Base-by-base conservation (phyloP, 1,284 basidiomycete genomes). In the Cutaneotrichosporon spelunceum region DNA sequence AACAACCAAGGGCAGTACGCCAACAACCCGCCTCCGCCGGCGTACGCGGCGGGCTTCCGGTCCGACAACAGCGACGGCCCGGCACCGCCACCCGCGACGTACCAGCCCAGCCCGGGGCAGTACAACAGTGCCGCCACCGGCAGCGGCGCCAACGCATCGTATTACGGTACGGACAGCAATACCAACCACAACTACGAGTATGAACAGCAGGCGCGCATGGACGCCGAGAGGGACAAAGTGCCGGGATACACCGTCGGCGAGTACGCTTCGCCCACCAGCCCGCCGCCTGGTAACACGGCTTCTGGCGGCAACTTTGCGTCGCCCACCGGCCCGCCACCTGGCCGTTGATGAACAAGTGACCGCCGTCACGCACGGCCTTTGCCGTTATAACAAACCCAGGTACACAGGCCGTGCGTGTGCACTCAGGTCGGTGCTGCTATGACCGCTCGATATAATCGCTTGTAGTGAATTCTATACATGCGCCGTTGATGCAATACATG, bases 81-180 rank as follows among this genome's bases (percentile, higher is more conserved):
- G 19, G 52, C 52, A 23, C 48, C 69, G 13, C 64, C 71, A 21
- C 59, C 69, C 26, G 63, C 67, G 56, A 67, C 71, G 1, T 79
- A 78, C 60, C 73, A 77, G 59, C 75, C 75, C 19, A 69, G 66
- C 60, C 71, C 76, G 1, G 68, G 67, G 8, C 61, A 71, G 34
- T 78, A 78, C 57, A 45, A 45, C 58, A 30, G 36, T n/a, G 33
- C 42, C 3, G 26, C 19, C 16, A 42, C 44, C 53, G 70, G 74
- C 53, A 72, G 71, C 21, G 67, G 65, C 42, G 69, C 68, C 64
- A 72, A 75, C 0, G 64, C 67, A 10, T 63, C 69, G n/a, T 59
- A 59, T 45, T 78, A 78, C 60, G 65, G 67, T 45, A 50, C 48
- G 16, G 30, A 42, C 34, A 48, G 53, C 23, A 61, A 59, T 21